Evolutionary conservation across 1,284 basidiomycete species (phyloP), one percentile per base, ranked within the genome.

Genomic region (Sparassis latifolia): DNA sequence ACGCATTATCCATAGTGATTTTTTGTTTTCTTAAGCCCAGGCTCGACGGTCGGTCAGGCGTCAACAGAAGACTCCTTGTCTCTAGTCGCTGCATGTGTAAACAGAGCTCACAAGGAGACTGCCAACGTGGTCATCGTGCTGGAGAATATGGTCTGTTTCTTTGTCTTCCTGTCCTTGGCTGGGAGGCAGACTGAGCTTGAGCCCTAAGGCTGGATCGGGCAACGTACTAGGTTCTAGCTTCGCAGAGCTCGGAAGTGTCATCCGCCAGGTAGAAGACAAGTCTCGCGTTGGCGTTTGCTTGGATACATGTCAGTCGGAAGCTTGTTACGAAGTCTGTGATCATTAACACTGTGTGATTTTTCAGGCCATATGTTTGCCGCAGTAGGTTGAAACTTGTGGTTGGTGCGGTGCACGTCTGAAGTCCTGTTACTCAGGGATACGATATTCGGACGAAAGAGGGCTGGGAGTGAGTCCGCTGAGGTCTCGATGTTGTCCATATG

Each of bases 361-460:
- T 27, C 33, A 89, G 86, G 85, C 64, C 91, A 95, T 69, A 72
- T 84, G 59, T 91, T 90, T 55, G 86, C 90, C 4, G 86, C 90
- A 0, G 88, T 84, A 62, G 51, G 78, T 56, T 3, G 20, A 20
- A 20, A 20, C 20, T 20, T 20, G 20, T 20, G 20, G 20, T 20
- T 20, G 20, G 20, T 20, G 20, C 20, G 20, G 20, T 20, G 20
- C 20, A 20, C 20, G 20, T 20, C 20, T 20, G 20, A 20, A 20
- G 20, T 20, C 20, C 20, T 20, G 20, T 20, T 20, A 20, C 20
- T 20, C 45, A 86, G 83, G 85, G 90, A 0, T 92, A 93, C 62
- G 89, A 93, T 62, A 78, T 94, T 37, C 76, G 86, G 20, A 86
- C 84, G 0, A 72, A 74, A 54, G 73, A 76, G 55, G 76, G 75